Percentiles rank a stretch among this genome's conserved stretches.
These are phyloP conservation scores for Leccinum variabile DNA, from an alignment of 1,284 basidiomycete species.

Conservation along the genomic window DNA sequence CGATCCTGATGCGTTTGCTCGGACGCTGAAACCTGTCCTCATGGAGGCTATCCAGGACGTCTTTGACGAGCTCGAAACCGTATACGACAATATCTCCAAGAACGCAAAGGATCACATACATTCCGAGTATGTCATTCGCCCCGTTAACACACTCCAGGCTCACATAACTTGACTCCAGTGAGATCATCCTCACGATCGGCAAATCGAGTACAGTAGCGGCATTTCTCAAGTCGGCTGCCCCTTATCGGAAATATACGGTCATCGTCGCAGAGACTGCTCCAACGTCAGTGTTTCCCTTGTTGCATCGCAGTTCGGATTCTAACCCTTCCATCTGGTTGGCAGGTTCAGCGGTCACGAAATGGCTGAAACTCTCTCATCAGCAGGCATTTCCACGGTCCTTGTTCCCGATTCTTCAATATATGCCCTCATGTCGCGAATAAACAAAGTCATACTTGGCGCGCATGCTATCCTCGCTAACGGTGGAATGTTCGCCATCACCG, in stretches of 20 bases:
- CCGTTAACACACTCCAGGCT: neutral
- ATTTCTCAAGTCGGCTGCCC: slow-evolving; percentile 89
- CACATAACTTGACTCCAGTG: slow-evolving; percentile 49
- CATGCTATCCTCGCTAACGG: slow-evolving; percentile 96
- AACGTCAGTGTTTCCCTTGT: slow-evolving; percentile 52
- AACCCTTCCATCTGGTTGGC: slow-evolving; percentile 10
- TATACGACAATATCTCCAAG: slow-evolving; percentile 93
- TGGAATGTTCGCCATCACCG: slow-evolving; percentile 88
- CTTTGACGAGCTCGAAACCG: slow-evolving; percentile 93
- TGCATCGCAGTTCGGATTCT: neutral
- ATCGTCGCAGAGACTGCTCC: slow-evolving; percentile 96
- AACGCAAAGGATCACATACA: slow-evolving; percentile 96
- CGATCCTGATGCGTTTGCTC: slow-evolving; percentile 73
- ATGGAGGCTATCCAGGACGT: slow-evolving; percentile 94
- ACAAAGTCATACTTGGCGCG: slow-evolving; percentile 92
- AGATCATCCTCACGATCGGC: slow-evolving; percentile 96
- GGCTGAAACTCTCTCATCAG: slow-evolving; percentile 75
- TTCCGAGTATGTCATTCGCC: slow-evolving; percentile 72
- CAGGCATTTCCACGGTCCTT: slow-evolving; percentile 90
- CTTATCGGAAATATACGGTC: slow-evolving; percentile 92
- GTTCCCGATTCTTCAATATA: slow-evolving; percentile 95
- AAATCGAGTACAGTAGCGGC: slow-evolving; percentile 92
- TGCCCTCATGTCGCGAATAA: slow-evolving; percentile 94
- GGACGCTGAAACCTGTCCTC: slow-evolving; percentile 71
- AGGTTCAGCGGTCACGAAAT: slow-evolving; percentile 87